Evolutionary conservation across 768 basidiomycete genomes (phyloP).

Genomic region (Flagelloscypha sp.): DNA sequence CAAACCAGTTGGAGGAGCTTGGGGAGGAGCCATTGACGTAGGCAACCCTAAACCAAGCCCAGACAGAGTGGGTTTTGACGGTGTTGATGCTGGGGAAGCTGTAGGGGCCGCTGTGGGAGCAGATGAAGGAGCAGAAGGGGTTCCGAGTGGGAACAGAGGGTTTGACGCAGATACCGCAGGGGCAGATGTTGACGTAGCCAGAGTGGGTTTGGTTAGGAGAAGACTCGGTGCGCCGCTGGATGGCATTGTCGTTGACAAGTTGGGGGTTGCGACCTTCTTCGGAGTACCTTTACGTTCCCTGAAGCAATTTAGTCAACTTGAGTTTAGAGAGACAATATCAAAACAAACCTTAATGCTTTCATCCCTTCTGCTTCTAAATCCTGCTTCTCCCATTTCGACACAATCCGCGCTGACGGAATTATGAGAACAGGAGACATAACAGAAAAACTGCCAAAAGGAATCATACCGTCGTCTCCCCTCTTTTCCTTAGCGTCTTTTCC

Average conservation of each 20-base stretch:
- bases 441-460: too few species aligned
- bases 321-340: too few species aligned
- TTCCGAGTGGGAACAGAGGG: conserved; percentile 16
- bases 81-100: conserved; percentile 3
- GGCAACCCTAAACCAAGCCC: conserved; percentile 11
- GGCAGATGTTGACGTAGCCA: conserved; percentile 6
- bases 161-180: conserved; percentile 11
- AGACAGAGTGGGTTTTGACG: conserved; percentile 13
- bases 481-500: too few species aligned
- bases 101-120: conserved; percentile 8
- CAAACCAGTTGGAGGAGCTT: conserved; percentile 1
- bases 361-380: conserved; percentile 76
- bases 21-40: conserved; percentile 6
- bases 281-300: conserved; percentile 35
- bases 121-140: conserved; percentile 11
- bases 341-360: conserved; percentile 61
- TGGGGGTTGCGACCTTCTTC: conserved; percentile 23
- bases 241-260: conserved; percentile 2
- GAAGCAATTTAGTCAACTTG: too few species aligned
- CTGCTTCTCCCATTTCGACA: conserved; percentile 83
- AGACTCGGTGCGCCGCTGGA: conserved; percentile 14
- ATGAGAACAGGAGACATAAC: too few species aligned
- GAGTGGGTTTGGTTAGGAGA: conserved; percentile 12
- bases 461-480: too few species aligned
- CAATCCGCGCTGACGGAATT: conserved; percentile 24